Base-by-base conservation (phyloP, 2,329 filamentous ascomycete genomes). In the Xylariaceae sp. region DNA sequence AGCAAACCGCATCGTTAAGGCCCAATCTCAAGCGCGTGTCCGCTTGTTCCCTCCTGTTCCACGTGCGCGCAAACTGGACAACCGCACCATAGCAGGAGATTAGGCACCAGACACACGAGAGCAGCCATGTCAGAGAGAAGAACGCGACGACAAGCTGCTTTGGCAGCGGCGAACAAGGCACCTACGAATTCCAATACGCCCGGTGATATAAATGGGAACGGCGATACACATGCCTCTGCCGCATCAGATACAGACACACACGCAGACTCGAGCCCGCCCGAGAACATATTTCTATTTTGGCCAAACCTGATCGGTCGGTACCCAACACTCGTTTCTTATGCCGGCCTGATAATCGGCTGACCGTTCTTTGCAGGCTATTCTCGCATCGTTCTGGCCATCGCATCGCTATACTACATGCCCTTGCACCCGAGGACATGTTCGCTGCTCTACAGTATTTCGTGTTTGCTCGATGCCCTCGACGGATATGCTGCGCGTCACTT, bases 361-460 rank as follows among this genome's bases (percentile, higher is more conserved):
- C 55, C 39, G 9, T 34, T 19, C 36, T 32, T 37, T n/a, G 10
- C 40, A 91, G 88, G 88, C 62, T 92, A 92, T 72, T 79, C 75
- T 54, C 85, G 89, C 65, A 87, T 94, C 67, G 75, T 92, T 60
- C 81, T 92, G 62, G 91, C 92, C 64, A 76, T 96, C 66, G 89
- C 88, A 45, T 96, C 94, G 26, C 85, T 99, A 62, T 96, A 97
- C 77, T 99, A 96, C 78, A 99, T 99, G 94, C 92, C 94, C 48
- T 83, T 97, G 50, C 94, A 99, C 72, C 92, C 92, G n/a, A 87
- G 92, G 66, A 96, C 92, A 36, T 97, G 92, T 76, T 92, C 89
- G 55, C 72, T 92, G 47, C 83, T 95, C 51, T 99, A 99, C 79
- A 92, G 86, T 69, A 76, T 99, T 55, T 97, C 92, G 22, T 97